Evolutionary conservation across 306 rosid species (phyloP).

Genomic region (Macrotyloma uniflorum): DNA sequence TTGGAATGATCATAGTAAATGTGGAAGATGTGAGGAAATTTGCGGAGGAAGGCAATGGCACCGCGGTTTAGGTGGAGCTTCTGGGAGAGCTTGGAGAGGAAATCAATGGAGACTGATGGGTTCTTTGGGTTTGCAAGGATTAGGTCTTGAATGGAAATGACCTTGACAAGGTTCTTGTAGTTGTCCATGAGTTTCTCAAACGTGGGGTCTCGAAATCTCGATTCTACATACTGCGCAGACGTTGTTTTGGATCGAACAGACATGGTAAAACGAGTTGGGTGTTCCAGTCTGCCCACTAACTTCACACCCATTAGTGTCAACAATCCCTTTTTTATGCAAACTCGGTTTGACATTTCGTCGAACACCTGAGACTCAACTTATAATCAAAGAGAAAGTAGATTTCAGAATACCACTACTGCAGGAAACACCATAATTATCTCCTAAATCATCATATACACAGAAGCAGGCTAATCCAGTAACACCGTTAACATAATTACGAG

Average conservation of each 20-base stretch:
- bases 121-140: conserved; percentile 75
- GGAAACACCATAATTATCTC: neutral
- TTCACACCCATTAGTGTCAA: conserved; percentile 35
- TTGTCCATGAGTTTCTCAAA: conserved; percentile 93
- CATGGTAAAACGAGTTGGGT: conserved; percentile 24
- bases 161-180: conserved; percentile 81
- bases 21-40: conserved; percentile 79
- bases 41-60: conserved; percentile 73
- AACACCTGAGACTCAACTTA: conserved; percentile 36
- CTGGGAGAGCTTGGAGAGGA: conserved; percentile 81
- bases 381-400: neutral
- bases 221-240: conserved; percentile 68
- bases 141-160: conserved; percentile 79
- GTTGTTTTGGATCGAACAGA: conserved; percentile 64
- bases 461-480: neutral
- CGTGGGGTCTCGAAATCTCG: conserved; percentile 85
- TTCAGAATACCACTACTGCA: neutral
- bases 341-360: conserved; percentile 47
- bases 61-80: conserved; percentile 89
- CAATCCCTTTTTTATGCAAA: conserved; percentile 2
- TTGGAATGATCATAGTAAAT: conserved; percentile 70
- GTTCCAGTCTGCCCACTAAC: conserved; percentile 45
- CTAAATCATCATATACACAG: neutral
- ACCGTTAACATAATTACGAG: neutral
- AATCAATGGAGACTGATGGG: conserved; percentile 68